Evolutionary conservation across 2,329 filamentous ascomycete species (phyloP), one percentile per base, ranked within the genome.

Genomic region (Xylaria multiplex): DNA sequence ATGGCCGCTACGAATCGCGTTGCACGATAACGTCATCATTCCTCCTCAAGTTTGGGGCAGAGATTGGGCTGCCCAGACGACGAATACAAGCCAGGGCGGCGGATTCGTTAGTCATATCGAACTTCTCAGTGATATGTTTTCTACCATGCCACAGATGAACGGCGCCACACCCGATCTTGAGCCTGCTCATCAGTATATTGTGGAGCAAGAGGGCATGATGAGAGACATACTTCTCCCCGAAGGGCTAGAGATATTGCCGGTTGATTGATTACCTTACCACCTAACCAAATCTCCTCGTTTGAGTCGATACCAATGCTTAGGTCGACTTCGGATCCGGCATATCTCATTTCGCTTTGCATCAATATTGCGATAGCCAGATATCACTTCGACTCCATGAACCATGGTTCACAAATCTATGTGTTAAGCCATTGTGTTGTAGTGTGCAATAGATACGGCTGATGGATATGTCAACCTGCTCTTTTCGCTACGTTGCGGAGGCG

Each of bases 1-100:
- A 71, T 89, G 86, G 86, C 86, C 86, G 0, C 79, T 88, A 59
- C 82, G 84, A 9, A 86, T 89, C 54, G 86, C 85, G 4, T 76
- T 88, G n/a, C 85, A 85, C 75, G 85, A 88, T 35, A 81, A 83
- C 22, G 76, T 77, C 57, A 77, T 81, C 19, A 86, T 89, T 27
- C 86, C 86, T 0, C 75, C 84, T 2, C 84, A 87, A 5, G 77
- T 88, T 14, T 88, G 86, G 86, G 86, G 86, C 35, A 79, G 80
- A 6, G 82, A 85, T 69, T 83, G 83, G 77, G 79, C 81, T 7
- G 79, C 78, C 19, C 82, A 84, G 67, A 81, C 77, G 16, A 74
- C 76, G 6, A 73, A 77, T 53, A 71, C 73, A 40, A 75, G 66
- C 62, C 71, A 71, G 30, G 73, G 59, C 58, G 70, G 72, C 48